Base-by-base conservation (phyloP, 148 eudicot genomes). In the Drosera capensis region DNA sequence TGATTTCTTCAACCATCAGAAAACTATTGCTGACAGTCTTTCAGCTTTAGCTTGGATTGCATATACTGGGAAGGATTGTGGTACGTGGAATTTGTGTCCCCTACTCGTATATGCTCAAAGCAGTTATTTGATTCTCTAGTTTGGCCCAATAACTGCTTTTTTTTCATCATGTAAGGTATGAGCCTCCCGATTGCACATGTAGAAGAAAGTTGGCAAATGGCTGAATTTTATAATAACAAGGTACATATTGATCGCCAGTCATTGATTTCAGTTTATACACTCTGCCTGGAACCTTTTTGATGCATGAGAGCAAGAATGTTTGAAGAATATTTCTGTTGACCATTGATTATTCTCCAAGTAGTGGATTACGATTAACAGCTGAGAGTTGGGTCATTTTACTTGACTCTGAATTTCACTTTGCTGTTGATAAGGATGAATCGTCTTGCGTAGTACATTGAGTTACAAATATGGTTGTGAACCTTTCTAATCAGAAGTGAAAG, bases 191-290 rank as follows among this genome's bases (percentile, higher is more conserved):
- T 76, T 45, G 93, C 85, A 54, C 93, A 90, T 42, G 99, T 90
- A 40, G 99, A 90, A 71, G 99, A 90, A 69, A 72, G 93, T 69
- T 90, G 99, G 99, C 95, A 90, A 63, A 71, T 74, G 82, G 99
- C 99, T 41, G 95, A 90, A 55, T 90, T 90, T 71, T 90, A 84
- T 60, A 73, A 69, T 43, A 90, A 90, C 70, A 90, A 90, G 99
- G 99, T 90, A 68, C 35, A 20, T 18, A 5, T 19, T 1, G 2
- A 8, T 2, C 18, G 41, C 39, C 30, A 14, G 22, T 17, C 44
- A 38, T 34, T 34, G 13, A n/a, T n/a, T n/a, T n/a, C n/a, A n/a
- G n/a, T n/a, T n/a, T n/a, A n/a, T n/a, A n/a, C n/a, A n/a, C n/a
- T n/a, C n/a, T n/a, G n/a, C n/a, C n/a, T n/a, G n/a, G n/a, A n/a